A percentile compares a stretch with the other conserved stretches of the same genome.
These are phyloP conservation scores for Pleurotus platypus DNA, from an alignment of 768 basidiomycete genomes.

Conservation along the genomic window DNA sequence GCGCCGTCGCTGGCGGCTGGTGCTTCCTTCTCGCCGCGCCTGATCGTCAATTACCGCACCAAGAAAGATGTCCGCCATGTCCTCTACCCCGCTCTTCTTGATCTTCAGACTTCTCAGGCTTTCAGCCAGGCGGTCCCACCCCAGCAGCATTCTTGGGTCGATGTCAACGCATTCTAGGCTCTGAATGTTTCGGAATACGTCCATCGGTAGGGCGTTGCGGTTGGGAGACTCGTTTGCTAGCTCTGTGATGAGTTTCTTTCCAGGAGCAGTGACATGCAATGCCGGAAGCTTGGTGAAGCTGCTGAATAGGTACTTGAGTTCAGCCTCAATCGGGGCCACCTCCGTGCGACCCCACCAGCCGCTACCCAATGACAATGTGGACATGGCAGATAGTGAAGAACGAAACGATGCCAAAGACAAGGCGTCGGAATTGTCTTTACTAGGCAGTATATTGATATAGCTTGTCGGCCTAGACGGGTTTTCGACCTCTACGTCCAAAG, in stretches of 20 bases:
- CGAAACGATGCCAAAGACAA: slow-evolving; percentile 72
- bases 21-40: slow-evolving; percentile 55
- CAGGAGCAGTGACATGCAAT: slow-evolving; percentile 61
- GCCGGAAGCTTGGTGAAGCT: slow-evolving; percentile 89
- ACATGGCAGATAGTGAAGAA: slow-evolving; percentile 74
- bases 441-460: slow-evolving; percentile 58
- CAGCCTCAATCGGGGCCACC: slow-evolving; percentile 57
- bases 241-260: slow-evolving; percentile 63
- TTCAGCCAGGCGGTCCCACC: slow-evolving; percentile 78
- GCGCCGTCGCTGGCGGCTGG: slow-evolving; percentile 42
- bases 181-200: slow-evolving; percentile 82
- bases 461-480: slow-evolving; percentile 74
- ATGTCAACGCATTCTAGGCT: slow-evolving; percentile 73
- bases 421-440: slow-evolving; percentile 65
- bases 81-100: slow-evolving; percentile 77
- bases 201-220: slow-evolving; percentile 75
- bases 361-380: slow-evolving; percentile 66
- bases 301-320: slow-evolving; percentile 86
- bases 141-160: slow-evolving; percentile 77
- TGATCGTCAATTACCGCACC: slow-evolving; percentile 78
- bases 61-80: slow-evolving; percentile 74
- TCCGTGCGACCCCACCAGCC: slow-evolving; percentile 70
- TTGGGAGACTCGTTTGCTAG: slow-evolving; percentile 65
- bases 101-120: slow-evolving; percentile 72
- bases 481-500: slow-evolving; percentile 74